Base-by-base conservation (phyloP, 768 basidiomycete genomes). In the Chalciporus chontae region DNA sequence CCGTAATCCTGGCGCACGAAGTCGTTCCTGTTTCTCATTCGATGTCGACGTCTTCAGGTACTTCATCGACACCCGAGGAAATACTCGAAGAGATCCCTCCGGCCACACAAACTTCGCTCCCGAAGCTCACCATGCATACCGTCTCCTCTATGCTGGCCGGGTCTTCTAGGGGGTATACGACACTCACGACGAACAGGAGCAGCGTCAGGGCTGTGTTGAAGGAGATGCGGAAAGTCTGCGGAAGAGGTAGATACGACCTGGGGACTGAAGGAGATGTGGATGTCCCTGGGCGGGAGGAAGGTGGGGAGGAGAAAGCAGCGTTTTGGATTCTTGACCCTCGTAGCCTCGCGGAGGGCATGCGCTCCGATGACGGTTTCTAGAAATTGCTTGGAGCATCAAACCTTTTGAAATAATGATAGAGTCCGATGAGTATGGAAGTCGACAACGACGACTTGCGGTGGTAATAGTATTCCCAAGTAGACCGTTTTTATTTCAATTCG, bases 181-280 rank as follows among this genome's bases (percentile, higher is more conserved):
- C 88, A n/a, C 70, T 94, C 42, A 94, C 91, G 4, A 90, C 90
- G 8, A 94, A 95, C 57, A 75, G 80, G 55, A 77, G 84, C 26
- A 90, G 90, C 56, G 80, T 93, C 21, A 83, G 77, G 60, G 83
- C 83, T 19, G 72, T 94, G n/a, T 52, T 92, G 51, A 73, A 81
- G 52, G 86, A 86, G 64, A 77, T 91, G 66, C 78, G 73, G 48
- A 60, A 66, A 14, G 47, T 39, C 10, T 43, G 26, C 10, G 52
- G 52, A 43, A 24, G 49, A 45, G 34, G 52, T 11, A 44, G 48
- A 37, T 38, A 47, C 18, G 37, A 53, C 31, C 34, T 57, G 18
- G 51, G 65, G 51, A 31, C 15, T 64, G 63, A 15, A 52, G 61
- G 10, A 62, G 50, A 39, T 59, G 32, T 0, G 13, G 36, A 40